Evolutionary conservation across 2,329 filamentous ascomycete species (phyloP).

Genomic region (Pseudogymnoascus sp.): DNA sequence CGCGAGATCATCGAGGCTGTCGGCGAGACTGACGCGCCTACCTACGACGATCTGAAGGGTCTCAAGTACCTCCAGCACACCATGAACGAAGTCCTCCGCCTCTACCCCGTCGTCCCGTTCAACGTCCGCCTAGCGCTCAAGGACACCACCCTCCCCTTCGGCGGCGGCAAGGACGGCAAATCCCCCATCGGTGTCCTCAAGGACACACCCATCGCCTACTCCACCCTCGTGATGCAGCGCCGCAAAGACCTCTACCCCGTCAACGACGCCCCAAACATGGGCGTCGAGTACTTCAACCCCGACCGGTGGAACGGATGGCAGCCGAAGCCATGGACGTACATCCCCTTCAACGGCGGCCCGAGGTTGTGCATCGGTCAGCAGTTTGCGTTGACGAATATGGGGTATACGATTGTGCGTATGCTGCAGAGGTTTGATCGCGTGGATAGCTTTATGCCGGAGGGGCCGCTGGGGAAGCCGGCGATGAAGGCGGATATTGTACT

Average conservation of each 20-base stretch:
- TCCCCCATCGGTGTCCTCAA: constrained; percentile 58
- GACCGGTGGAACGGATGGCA: constrained; percentile 59
- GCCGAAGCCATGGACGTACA: constrained; percentile 60
- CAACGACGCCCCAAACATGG: constrained; percentile 36
- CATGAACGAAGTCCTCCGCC: constrained; percentile 68
- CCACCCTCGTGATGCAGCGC: constrained; percentile 64
- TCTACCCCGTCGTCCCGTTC: constrained; percentile 72
- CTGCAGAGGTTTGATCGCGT: constrained; percentile 64
- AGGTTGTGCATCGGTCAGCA: constrained; percentile 73
- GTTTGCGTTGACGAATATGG: constrained; percentile 71
- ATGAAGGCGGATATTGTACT: constrained; percentile 54
- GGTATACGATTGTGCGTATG: constrained; percentile 62
- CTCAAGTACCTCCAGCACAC: constrained; percentile 73
- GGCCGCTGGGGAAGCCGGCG: constrained; percentile 45
- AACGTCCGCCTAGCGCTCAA: constrained; percentile 65
- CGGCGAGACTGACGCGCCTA: constrained; percentile 54
- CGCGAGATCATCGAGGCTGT: constrained; percentile 62
- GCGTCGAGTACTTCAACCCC: constrained; percentile 48
- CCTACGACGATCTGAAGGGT: constrained; percentile 72
- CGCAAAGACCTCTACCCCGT: constrained; percentile 53
- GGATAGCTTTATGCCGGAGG: constrained; percentile 46
- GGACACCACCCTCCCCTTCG: constrained; percentile 67
- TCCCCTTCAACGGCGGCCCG: constrained; percentile 69
- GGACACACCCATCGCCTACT: constrained; percentile 59
- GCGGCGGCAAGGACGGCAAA: constrained; percentile 55